phyloP scores from a whole-genome alignment of 257 asterid genomes.

The Fraxinus cuspidata region DNA sequence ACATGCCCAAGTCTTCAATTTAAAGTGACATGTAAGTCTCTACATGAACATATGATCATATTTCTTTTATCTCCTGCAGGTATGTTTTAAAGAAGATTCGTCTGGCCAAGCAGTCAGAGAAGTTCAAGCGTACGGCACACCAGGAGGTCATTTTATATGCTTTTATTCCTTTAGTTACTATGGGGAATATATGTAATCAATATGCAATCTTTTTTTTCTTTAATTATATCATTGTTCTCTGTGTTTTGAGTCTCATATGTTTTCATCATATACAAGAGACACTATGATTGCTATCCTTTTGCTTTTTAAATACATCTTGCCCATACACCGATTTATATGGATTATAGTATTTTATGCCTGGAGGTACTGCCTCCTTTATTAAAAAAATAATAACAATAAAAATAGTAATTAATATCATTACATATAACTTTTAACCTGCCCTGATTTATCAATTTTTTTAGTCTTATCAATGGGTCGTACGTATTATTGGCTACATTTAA shows the following conservation, averaged over 20 bases:
- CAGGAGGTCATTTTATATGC: conserved; percentile 65
- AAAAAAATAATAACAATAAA: too few species aligned
- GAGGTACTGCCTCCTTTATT: too few species aligned
- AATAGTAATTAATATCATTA: not conserved
- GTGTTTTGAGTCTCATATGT: not conserved
- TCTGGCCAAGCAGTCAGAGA: conserved; percentile 76
- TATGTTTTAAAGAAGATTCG: conserved; percentile 87
- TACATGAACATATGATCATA: conserved; percentile 14
- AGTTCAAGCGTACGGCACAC: conserved; percentile 70
- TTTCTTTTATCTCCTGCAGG: conserved; percentile 37
- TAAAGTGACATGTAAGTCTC: not conserved
- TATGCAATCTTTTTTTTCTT: not conserved
- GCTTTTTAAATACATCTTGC: not conserved
- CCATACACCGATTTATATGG: not conserved
- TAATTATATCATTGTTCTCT: not conserved
- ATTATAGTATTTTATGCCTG: not conserved
- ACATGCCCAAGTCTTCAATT: not conserved
- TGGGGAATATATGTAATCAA: not conserved
- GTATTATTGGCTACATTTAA: not conserved
- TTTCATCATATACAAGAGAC: not conserved
- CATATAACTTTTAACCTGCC: not conserved
- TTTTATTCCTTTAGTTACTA: not conserved
- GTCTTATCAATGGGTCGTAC: not conserved
- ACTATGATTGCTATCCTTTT: not conserved
- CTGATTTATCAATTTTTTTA: not conserved